phyloP scores from a whole-genome alignment of 805 yeast species.

The Wilhelminamyces savonicus region DNA sequence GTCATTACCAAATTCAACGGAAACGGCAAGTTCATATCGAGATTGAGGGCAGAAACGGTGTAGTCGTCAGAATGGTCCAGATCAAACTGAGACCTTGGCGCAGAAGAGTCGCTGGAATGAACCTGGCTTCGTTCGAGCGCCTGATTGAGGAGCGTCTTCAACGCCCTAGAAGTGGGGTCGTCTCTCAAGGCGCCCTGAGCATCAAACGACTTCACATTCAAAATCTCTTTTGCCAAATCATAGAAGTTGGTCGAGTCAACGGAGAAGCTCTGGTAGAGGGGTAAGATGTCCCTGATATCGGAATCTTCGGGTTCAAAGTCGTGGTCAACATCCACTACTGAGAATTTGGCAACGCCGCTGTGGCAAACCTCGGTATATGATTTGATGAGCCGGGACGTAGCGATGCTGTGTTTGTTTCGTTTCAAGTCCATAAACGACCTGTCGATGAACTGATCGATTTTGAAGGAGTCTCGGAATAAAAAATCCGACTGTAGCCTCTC shows the following conservation, averaged over 20 bases:
- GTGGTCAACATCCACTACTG: too few species aligned
- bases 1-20: constrained; percentile 77
- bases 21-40: constrained; percentile 68
- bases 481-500: constrained; percentile 49
- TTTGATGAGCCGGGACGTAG: constrained; percentile 21
- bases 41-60: constrained; percentile 45
- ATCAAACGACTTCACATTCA: constrained; percentile 49
- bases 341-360: background rate
- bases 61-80: constrained; percentile 15
- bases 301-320: too few species aligned
- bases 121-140: constrained; percentile 6
- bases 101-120: constrained; percentile 1
- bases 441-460: constrained; percentile 48
- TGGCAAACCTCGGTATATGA: constrained; percentile 13
- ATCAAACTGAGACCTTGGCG: background rate
- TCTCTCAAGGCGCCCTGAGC: constrained; percentile 40
- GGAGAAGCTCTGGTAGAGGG: constrained; percentile 21
- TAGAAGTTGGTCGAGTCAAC: constrained; percentile 43
- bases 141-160: constrained; percentile 8
- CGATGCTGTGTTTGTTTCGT: constrained; percentile 28
- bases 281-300: constrained; percentile 1
- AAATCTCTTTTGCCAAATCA: constrained; percentile 39
- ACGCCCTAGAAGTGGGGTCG: constrained; percentile 9
- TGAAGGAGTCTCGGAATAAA: constrained; percentile 46
- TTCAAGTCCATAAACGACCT: constrained; percentile 47